Evolutionary conservation across 2,329 filamentous ascomycete species (phyloP).

Genomic region (Cladosporium sp.): DNA sequence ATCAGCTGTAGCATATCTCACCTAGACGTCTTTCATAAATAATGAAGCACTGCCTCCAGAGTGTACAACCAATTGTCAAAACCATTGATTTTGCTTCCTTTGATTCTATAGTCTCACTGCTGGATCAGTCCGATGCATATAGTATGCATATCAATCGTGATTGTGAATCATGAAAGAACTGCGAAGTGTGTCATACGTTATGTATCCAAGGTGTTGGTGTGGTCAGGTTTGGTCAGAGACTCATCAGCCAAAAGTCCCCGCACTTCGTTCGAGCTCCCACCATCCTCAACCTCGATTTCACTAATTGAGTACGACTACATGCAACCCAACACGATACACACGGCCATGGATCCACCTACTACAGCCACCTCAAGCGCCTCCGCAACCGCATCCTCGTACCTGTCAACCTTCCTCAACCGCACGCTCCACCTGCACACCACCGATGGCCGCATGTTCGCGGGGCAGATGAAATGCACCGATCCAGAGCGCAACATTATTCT

Average conservation of each 20-base stretch:
- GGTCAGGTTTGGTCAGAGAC: too few species aligned
- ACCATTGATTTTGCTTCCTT: too few species aligned
- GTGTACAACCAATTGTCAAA: too few species aligned
- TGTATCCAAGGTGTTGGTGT: too few species aligned
- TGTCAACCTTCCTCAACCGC: conserved; percentile 50
- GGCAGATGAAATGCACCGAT: conserved; percentile 92
- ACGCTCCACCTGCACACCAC: conserved; percentile 76
- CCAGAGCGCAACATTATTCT: conserved; percentile 82
- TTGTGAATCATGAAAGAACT: background rate
- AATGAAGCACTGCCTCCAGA: background rate
- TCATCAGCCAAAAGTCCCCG: background rate
- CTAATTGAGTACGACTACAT: background rate
- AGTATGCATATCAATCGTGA: too few species aligned
- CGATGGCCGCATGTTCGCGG: conserved; percentile 85
- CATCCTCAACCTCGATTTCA: background rate
- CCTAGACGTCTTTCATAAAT: background rate
- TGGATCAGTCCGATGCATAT: too few species aligned
- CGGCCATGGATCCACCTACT: background rate
- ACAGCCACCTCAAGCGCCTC: background rate
- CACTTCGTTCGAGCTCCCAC: background rate
- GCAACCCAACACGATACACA: background rate
- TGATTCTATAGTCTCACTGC: too few species aligned
- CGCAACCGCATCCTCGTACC: conserved; percentile 26
- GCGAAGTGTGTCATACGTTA: background rate
- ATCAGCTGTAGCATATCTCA: background rate